Conservation (phyloP, 1,139 yeast genomes). For the Protomyces gravidus region DNA sequence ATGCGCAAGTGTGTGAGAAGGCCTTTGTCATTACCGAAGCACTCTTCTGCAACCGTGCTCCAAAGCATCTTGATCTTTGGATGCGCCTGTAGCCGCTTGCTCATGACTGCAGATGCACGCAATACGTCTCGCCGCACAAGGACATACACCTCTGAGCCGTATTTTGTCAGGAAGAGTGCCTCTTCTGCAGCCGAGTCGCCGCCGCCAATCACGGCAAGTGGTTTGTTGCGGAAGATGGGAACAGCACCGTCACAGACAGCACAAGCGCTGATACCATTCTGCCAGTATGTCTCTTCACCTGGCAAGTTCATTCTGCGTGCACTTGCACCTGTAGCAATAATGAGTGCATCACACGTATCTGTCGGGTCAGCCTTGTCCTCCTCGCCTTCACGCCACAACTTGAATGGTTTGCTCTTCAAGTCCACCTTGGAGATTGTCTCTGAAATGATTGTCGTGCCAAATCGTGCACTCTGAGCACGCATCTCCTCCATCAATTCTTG, state of each 20-base stretch:
- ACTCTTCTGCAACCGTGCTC: slow-evolving; percentile 81
- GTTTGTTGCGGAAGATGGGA: slow-evolving; percentile 95
- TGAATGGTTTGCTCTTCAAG: slow-evolving; percentile 79
- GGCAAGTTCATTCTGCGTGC: slow-evolving; percentile 91
- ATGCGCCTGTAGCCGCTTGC: slow-evolving; percentile 75
- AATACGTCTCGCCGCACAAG: slow-evolving; percentile 89
- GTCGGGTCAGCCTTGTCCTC: slow-evolving; percentile 57
- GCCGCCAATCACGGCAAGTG: slow-evolving; percentile 95
- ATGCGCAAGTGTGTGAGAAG: slow-evolving; percentile 57
- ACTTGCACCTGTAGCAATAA: slow-evolving; percentile 95
- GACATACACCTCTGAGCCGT: slow-evolving; percentile 89
- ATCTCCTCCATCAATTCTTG: slow-evolving; percentile 84
- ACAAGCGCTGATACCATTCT: slow-evolving; percentile 97
- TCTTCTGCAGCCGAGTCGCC: slow-evolving; percentile 99
- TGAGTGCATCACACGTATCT: slow-evolving; percentile 83
- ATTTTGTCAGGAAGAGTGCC: slow-evolving; percentile 91
- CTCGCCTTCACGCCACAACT: slow-evolving; percentile 86
- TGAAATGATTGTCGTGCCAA: slow-evolving; percentile 90
- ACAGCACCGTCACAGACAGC: slow-evolving; percentile 99
- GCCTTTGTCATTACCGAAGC: slow-evolving; percentile 55
- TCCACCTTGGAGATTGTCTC: slow-evolving; percentile 93
- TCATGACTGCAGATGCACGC: slow-evolving; percentile 95
- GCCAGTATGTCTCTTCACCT: slow-evolving; percentile 98
- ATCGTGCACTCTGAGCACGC: slow-evolving; percentile 79
- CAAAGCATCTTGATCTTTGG: slow-evolving; percentile 86